Evolutionary conservation across 2,329 filamentous ascomycete genomes (phyloP).

Genomic region (Penicillium sp.): DNA sequence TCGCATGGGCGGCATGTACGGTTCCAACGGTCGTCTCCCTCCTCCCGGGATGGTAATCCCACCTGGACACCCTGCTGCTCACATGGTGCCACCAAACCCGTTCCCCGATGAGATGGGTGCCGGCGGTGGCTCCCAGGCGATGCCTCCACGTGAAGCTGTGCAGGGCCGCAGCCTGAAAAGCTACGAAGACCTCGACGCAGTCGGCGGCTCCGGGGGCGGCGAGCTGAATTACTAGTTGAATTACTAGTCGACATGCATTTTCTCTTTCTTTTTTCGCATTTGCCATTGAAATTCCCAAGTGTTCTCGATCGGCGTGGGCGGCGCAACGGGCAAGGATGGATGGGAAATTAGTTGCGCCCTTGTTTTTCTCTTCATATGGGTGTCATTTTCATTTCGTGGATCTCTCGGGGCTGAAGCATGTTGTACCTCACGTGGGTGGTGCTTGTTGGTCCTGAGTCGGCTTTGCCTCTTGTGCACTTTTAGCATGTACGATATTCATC

Average conservation of each 20-base stretch:
- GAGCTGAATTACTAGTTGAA: slow-evolving; percentile 77
- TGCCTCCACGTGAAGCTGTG: slow-evolving; percentile 84
- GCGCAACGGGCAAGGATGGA: slow-evolving; percentile 14
- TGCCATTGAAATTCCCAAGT: background rate
- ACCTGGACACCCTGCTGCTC: slow-evolving; percentile 38
- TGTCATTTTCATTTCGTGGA: background rate
- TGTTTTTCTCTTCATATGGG: slow-evolving; percentile 5
- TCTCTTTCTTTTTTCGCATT: background rate
- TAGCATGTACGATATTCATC: background rate
- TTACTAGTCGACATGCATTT: slow-evolving; percentile 49
- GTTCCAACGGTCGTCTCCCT: slow-evolving; percentile 30
- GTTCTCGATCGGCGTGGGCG: background rate
- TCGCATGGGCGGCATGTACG: slow-evolving; percentile 36
- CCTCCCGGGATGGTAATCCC: slow-evolving; percentile 30
- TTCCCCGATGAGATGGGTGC: slow-evolving; percentile 47
- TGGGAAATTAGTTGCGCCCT: slow-evolving; percentile 10
- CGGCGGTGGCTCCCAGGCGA: slow-evolving; percentile 64
- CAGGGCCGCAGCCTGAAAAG: slow-evolving; percentile 90
- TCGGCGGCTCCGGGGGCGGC: slow-evolving; percentile 65
- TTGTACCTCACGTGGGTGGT: background rate
- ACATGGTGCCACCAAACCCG: slow-evolving; percentile 42
- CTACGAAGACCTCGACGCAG: slow-evolving; percentile 94
- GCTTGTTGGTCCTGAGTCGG: background rate
- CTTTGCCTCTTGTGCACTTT: background rate
- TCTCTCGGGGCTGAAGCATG: background rate